Evolutionary conservation across 306 rosid species (phyloP), one percentile per base, ranked within the genome.

Genomic region (Vicia sativa): DNA sequence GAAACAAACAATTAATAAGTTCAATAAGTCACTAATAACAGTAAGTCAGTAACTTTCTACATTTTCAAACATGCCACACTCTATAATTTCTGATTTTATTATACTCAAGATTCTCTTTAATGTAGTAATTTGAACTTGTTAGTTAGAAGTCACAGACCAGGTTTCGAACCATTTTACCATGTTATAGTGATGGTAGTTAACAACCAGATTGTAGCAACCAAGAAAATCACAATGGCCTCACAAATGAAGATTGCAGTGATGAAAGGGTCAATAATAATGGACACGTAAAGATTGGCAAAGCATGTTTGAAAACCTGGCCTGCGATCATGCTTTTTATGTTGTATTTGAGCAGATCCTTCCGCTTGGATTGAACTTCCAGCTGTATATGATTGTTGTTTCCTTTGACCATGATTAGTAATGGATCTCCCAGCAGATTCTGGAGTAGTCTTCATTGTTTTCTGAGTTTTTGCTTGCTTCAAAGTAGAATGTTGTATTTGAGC

Each of bases 211-310:
- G 39, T 26, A 28, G 39, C 38, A 9, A 11, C 55, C 13, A 49
- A 49, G 5, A 49, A 18, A 78, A 67, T 3, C 26, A 62, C 18
- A 73, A 50, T 72, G 72, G 62, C 74, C 19, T 69, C 5, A 18
- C 44, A 57, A 71, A 63, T 31, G 79, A 81, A 60, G 81, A 81
- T 65, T 81, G 79, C 62, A 69, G 43, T 11, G 82, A 81, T 18
- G 78, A 64, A 44, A 81, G 79, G 62, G 76, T 64, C 53, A 74
- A 15, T 35, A 71, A 43, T 52, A 72, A 68, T 3, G 42, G 35
- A 75, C 75, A 54, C 34, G 77, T 61, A 29, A 72, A 83, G 86
- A 86, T 54, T 86, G 88, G 91, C 74, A 69, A 77, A 80, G 79
- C 65, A 72, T 86, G 76, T 49, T 49, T 49, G 54, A 18, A 49